Conservation (phyloP, 73 alveolate species). For the Uronychia setigera region DNA sequence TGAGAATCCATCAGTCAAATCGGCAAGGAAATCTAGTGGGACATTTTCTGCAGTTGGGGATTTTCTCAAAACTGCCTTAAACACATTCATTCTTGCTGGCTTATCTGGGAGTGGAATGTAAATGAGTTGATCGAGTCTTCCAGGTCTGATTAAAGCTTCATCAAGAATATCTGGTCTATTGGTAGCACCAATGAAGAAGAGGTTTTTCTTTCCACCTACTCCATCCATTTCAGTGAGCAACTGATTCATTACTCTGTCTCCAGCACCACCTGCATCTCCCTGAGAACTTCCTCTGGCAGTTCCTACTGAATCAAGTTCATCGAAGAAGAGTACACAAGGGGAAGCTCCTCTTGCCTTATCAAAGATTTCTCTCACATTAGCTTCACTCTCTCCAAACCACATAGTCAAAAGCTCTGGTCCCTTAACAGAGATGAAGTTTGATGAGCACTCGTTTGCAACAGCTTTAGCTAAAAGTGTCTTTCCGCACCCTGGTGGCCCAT, state of each 20-base stretch:
- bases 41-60: conserved; percentile 95
- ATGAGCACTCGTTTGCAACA: conserved; percentile 94
- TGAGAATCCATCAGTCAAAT: conserved; percentile 96
- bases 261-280: conserved; percentile 98
- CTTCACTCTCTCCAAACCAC: conserved; percentile 96
- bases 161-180: conserved; percentile 95
- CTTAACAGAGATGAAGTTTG: conserved; percentile 93
- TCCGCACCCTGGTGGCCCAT: conserved; percentile 97
- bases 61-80: conserved; percentile 95
- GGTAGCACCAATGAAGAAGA: conserved; percentile 98
- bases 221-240: conserved; percentile 98
- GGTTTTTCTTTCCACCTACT: conserved; percentile 89
- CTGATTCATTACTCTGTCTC: conserved; percentile 96
- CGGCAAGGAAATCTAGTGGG: conserved; percentile 91
- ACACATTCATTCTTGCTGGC: conserved; percentile 89
- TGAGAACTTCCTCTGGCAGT: conserved; percentile 82
- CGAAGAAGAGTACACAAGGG: conserved; percentile 93
- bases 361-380: conserved; percentile 89
- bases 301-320: conserved; percentile 90
- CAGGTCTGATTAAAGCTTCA: conserved; percentile 98
- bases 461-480: conserved; percentile 95
- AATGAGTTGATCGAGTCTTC: conserved; percentile 91
- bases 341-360: conserved; percentile 93
- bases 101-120: conserved; percentile 96
- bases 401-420: conserved; percentile 94